These are phyloP conservation scores for Fragaria nilgerrensis DNA, from an alignment of 306 rosid genomes.

Conservation along the genomic window DNA sequence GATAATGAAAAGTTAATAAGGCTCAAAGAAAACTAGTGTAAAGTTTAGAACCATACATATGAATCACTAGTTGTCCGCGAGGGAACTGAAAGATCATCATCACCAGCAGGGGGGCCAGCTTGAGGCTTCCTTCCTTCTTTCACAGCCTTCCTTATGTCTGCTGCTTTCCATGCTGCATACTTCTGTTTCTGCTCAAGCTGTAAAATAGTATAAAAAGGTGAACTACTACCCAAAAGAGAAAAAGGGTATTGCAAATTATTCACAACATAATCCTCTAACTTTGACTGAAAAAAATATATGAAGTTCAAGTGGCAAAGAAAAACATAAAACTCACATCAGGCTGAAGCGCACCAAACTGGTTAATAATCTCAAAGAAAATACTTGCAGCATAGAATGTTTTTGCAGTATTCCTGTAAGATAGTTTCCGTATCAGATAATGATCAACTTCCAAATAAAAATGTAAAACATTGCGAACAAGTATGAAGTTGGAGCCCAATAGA, in stretches of 20 bases:
- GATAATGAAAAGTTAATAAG: neutral
- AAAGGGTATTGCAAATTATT: neutral
- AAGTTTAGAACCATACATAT: constrained; percentile 55
- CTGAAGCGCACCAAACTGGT: constrained; percentile 79
- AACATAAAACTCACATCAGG: constrained; percentile 70
- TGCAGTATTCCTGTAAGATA: constrained; percentile 79
- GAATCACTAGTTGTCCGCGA: constrained; percentile 42
- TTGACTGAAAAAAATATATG: neutral
- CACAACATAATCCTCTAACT: neutral
- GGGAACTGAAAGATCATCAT: constrained; percentile 73
- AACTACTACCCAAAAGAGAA: neutral
- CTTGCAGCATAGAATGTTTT: constrained; percentile 99
- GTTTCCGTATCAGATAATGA: constrained; percentile 1
- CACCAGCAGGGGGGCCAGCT: constrained; percentile 90
- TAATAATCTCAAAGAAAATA: constrained; percentile 91
- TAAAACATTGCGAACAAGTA: neutral
- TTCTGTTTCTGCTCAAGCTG: constrained; percentile 99
- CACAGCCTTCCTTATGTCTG: constrained; percentile 95
- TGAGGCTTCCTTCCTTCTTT: constrained; percentile 92
- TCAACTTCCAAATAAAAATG: neutral
- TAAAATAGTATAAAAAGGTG: constrained; percentile 22
- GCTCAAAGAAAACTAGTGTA: constrained; percentile 3
- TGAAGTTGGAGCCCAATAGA: neutral
- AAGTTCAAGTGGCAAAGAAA: neutral
- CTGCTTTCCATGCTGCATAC: constrained; percentile 99